Conservation (phyloP, 139 green algal species). For the Haematococcus sp. region DNA sequence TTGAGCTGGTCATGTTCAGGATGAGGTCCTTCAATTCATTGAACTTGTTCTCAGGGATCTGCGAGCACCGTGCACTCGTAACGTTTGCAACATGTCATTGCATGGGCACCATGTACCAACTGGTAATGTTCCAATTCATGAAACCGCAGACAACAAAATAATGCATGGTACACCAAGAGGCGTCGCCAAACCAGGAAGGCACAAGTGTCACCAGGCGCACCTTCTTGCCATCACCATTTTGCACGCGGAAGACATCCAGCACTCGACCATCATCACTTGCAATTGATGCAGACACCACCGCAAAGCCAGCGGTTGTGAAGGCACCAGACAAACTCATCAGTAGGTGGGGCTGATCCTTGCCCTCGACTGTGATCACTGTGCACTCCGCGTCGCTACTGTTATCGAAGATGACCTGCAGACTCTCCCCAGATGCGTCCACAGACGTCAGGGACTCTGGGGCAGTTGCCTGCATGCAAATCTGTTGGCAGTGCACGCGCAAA, state of each 20-base stretch:
- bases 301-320: constrained; percentile 58
- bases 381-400: constrained; percentile 48
- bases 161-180: background rate
- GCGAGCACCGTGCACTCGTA: background rate
- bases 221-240: constrained; percentile 50
- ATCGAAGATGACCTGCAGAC: constrained; percentile 55
- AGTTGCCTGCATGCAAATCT: constrained; percentile 6
- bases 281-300: constrained; percentile 72
- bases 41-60: constrained; percentile 37
- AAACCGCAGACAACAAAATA: too few species aligned
- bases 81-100: background rate
- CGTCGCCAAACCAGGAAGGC: too few species aligned
- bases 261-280: constrained; percentile 58
- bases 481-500: background rate
- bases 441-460: background rate
- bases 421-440: constrained; percentile 5
- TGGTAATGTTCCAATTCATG: too few species aligned
- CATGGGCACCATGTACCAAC: background rate
- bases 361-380: constrained; percentile 55
- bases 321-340: constrained; percentile 62
- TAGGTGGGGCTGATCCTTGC: constrained; percentile 54
- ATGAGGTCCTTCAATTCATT: constrained; percentile 46
- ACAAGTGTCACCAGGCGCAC: too few species aligned
- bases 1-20: constrained; percentile 40
- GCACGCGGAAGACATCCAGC: constrained; percentile 72